A percentile compares a stretch with the other conserved stretches of the same genome.
phyloP scores from a whole-genome alignment of 345 rosid genomes.

The Adansonia digitata region DNA sequence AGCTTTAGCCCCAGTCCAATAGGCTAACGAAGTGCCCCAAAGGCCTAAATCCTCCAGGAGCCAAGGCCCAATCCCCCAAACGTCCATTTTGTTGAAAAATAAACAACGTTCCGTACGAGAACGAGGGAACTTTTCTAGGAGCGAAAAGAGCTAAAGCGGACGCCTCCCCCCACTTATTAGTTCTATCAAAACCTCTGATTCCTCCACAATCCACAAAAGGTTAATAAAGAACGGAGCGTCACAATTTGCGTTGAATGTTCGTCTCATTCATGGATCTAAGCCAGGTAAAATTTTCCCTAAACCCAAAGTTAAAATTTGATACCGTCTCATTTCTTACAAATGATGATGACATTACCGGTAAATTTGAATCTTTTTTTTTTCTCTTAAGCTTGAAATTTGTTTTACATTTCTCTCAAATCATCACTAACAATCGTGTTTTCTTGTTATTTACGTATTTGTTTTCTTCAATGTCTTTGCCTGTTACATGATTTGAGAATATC shows the following conservation, averaged over 20 bases:
- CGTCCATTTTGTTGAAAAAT: neutral
- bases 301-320: neutral
- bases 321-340: neutral
- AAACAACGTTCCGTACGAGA: neutral
- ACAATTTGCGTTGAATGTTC: neutral
- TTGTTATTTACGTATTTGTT: neutral
- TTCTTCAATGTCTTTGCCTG: neutral
- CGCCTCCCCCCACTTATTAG: neutral
- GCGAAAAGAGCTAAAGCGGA: neutral
- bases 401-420: neutral
- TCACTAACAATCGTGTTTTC: neutral
- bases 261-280: conserved; percentile 11
- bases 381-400: neutral
- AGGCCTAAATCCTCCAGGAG: too few relatives aligned
- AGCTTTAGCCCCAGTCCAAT: too few relatives aligned
- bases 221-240: neutral
- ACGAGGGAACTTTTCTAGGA: conserved; percentile 8
- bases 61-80: neutral
- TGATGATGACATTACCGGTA: neutral
- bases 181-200: neutral
- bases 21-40: too few relatives aligned
- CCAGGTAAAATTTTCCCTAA: conserved; percentile 1
- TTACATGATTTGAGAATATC: neutral
- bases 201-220: neutral
- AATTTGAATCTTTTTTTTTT: neutral